Evolutionary conservation across 169 alveolate genomes (phyloP), one percentile per base, ranked within the genome.

Genomic region (Toxoplasma gondii): DNA sequence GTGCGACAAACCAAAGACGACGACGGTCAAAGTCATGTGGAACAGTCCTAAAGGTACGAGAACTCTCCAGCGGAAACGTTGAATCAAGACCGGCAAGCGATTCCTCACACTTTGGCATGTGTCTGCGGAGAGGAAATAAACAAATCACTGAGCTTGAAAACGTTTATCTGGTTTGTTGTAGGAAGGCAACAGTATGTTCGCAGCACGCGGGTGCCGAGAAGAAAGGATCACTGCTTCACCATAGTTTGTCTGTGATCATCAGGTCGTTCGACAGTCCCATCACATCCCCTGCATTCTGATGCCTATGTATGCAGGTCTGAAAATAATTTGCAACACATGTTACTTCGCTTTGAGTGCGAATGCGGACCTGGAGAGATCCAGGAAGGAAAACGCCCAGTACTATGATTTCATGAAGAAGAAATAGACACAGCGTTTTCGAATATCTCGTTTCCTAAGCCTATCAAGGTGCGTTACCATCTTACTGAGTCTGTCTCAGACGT

Each of bases 1-100:
- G 34, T 92, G 94, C 38, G 94, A 92, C 53, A 92, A 92, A 38
- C 84, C 94, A 58, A 92, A 92, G 69, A 67, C 91, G 38, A 83
- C 91, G 24, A 78, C 39, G 74, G 74, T 82, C 58, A 92, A 92
- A 58, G 94, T 92, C 54, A 34, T 83, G 86, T 92, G 94, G 94
- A 83, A 54, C 53, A 92, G 88, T 58, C 45, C 88, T 29, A 82
- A 92, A 80, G 94, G 94, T 80, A 80, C 29, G 88, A 16, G 2
- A 31, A 45, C 19, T 36, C 45, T 84, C 88, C 58, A 9, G 49
- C 34, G 22, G 38, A 39, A 34, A 29, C 38, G 9, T 9, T 19
- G 74, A 64, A 64, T 7, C 74, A 64, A 27, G 22, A 31, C n/a
- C 58, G 4, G 58, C 58, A 49, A 49, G 58, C 58, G 12, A 12